These are phyloP conservation scores for Tylopilus intermedius DNA, from an alignment of 768 basidiomycete genomes.

Conservation along the genomic window DNA sequence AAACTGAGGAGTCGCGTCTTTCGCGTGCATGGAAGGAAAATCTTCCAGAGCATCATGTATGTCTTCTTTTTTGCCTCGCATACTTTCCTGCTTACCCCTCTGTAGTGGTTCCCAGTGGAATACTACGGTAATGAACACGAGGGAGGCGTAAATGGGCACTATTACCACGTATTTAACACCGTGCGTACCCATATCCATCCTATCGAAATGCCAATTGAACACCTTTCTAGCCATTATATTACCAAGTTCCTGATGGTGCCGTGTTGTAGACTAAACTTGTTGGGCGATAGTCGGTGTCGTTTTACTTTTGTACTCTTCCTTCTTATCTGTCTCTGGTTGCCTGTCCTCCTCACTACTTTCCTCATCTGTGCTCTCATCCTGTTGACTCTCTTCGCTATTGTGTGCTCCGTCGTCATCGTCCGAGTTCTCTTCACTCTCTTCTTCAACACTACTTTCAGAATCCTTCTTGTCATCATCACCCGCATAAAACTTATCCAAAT, in stretches of 20 bases:
- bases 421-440: conserved; percentile 31
- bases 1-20: conserved; percentile 60
- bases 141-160: conserved; percentile 66
- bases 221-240: conserved; percentile 45
- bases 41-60: conserved; percentile 58
- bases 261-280: conserved; percentile 28
- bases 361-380: conserved; percentile 23
- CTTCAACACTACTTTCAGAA: conserved; percentile 28
- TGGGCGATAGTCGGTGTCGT: conserved; percentile 5
- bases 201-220: neutral
- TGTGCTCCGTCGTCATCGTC: conserved; percentile 26
- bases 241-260: conserved; percentile 43
- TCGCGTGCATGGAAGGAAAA: conserved; percentile 62
- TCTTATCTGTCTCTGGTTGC: conserved; percentile 19
- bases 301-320: conserved; percentile 10
- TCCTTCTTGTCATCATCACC: conserved; percentile 33
- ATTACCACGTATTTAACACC: conserved; percentile 72
- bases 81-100: conserved; percentile 1
- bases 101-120: conserved; percentile 72
- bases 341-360: conserved; percentile 17
- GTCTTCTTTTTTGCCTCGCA: conserved; percentile 20
- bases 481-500: conserved; percentile 76
- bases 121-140: conserved; percentile 53
- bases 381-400: conserved; percentile 25
- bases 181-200: conserved; percentile 34